Base-by-base conservation (phyloP, 257 asterid genomes). In the Salvia rosmarinus region DNA sequence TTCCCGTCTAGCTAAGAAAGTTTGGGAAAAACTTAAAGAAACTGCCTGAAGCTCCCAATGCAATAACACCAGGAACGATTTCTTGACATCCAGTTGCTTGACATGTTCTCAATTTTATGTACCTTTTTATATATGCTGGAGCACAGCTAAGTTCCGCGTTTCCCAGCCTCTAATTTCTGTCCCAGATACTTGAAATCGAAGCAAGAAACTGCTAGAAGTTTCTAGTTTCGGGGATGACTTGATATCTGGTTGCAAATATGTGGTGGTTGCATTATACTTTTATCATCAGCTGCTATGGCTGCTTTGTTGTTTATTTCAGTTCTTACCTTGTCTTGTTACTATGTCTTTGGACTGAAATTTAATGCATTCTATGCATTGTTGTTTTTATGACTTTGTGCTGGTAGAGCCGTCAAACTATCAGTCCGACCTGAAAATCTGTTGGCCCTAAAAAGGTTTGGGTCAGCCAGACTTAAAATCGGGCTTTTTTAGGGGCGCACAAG, bases 1-100 rank as follows among this genome's bases (percentile, higher is more conserved):
- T 49, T 21, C 66, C 32, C n/a, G n/a, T 64, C 16, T 64, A 44
- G 73, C 66, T 28, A 42, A 69, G 79, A 73, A 56, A 55, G 69
- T 20, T 30, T 57, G 37, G 25, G 77, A 62, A 63, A 56, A 68
- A 44, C 64, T 56, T 64, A 21, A 30, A n/a, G n/a, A n/a, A 35
- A 59, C 37, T 34, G 25, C 4, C 1, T 3, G 75, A 62, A 72
- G 77, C 81, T 57, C 59, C 50, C 71, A 35, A 44, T 39, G 50
- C 64, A 59, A 57, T 56, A 65, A 49, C 72, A 57, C 51, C 14
- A 20, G 63, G 44, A 67, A n/a, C 13, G 67, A 43, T 43, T 75
- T 59, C 47, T 51, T 37, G 63, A 46, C 43, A 12, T 11, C n/a
- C 70, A 65, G 62, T 58, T 32, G 42, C 51, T 23, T 66, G 34